Evolutionary conservation across 805 yeast genomes (phyloP), one percentile per base, ranked within the genome.

Genomic region (Yarrowia alimentaria): DNA sequence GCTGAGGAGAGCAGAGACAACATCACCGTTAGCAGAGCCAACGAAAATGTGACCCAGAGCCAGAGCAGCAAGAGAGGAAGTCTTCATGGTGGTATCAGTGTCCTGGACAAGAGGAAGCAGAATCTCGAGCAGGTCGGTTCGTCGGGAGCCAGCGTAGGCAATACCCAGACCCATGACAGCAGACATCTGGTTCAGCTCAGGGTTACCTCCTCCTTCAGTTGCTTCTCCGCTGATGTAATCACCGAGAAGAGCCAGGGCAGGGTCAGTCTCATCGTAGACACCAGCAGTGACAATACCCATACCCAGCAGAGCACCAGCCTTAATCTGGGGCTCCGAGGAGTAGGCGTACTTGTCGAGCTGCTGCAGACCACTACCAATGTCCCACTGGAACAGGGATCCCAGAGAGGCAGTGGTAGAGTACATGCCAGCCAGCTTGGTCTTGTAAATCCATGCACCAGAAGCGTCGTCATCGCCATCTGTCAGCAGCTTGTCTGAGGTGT

Each of bases 271-370:
- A 64, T 91, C 96, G 68, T 87, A 96, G 51, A 93, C 91, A 68
- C 95, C 94, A 17, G 94, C 76, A 21, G 95, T 86, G 5, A 88
- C 82, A 40, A 93, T 77, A 66, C 98, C 99, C 67, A 88, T 87
- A 66, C 98, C 99, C 58, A 93, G 75, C 53, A 93, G 74, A 5
- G 99, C 96, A 68, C 99, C 99, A 6, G 98, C 96, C 69, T 88
- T 88, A 58, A 90, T 79, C 62, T 87, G 91, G 53, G 80, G 83
- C 60, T 89, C 95, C 13, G 81, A 77, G 4, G 95, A 83, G 62
- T 90, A 90, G 53, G 91, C 72, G 66, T 84, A 90, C 66, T 85
- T 86, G 68, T 93, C 98, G 60, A 93, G 75, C 53, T 79, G 79
- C 68, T 91, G 96, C 57, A 93, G 76, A 56, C 97, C 98, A 58